These are phyloP conservation scores for Sporothrix variecibatus DNA, from an alignment of 2,329 filamentous ascomycete genomes.

Conservation along the genomic window DNA sequence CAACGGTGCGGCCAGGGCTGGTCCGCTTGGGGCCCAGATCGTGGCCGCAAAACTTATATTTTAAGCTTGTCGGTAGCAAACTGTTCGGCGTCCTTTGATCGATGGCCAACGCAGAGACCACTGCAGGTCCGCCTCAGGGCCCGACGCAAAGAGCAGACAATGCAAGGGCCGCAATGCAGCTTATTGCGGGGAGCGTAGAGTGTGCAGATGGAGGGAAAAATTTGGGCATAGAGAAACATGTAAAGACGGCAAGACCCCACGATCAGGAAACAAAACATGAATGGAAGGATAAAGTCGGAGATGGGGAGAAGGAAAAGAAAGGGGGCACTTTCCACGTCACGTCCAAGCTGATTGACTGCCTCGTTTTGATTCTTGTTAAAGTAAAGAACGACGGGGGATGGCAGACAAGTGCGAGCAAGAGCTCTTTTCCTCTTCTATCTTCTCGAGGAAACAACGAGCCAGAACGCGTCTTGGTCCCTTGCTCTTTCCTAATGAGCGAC, in stretches of 20 bases:
- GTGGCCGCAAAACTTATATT: neutral
- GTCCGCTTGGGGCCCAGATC: constrained; percentile 24
- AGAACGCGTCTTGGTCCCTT: neutral
- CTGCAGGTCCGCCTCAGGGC: constrained; percentile 21
- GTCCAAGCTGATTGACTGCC: constrained; percentile 20
- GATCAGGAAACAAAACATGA: neutral
- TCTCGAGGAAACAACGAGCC: neutral
- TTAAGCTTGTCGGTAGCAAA: neutral
- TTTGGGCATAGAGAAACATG: neutral
- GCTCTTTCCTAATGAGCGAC: neutral
- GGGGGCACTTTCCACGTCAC: constrained; percentile 14
- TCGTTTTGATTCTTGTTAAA: neutral
- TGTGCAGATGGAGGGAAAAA: neutral
- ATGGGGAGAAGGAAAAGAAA: neutral
- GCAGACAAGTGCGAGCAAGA: neutral
- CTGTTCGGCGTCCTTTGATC: neutral
- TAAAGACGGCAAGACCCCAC: neutral
- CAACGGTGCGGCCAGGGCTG: constrained; percentile 2
- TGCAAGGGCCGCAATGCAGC: constrained; percentile 22
- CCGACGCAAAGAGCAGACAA: neutral
- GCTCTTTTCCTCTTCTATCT: neutral
- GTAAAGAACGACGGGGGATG: neutral
- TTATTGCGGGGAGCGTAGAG: constrained; percentile 17
- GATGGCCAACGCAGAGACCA: constrained; percentile 17
- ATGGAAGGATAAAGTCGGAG: neutral